Evolutionary conservation across 202 grass and related monocot species (phyloP), one percentile per base, ranked within the genome.

Genomic region (Zizania palustris): DNA sequence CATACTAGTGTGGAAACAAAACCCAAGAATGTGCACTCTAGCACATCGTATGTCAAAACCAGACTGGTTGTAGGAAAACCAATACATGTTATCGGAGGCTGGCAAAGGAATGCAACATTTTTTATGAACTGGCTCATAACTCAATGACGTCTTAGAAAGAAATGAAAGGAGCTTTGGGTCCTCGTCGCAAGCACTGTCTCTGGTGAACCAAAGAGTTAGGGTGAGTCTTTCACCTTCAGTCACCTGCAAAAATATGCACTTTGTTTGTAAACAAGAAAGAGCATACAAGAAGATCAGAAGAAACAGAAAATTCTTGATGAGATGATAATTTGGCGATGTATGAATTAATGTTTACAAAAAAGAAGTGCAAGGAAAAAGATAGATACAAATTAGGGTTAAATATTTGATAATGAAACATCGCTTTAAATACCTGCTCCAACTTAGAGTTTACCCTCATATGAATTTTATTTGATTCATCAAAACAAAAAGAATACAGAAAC

Each of bases 141-240:
- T 68, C 58, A 57, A 41, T 90, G 84, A 74, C 22, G 60, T 75
- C 69, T 77, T 84, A 65, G 94, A 90, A 22, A 97, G 91, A 83
- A 93, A 80, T 60, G 36, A 82, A 75, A 93, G 86, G 58, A 97
- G 83, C 76, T 97, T 97, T n/a, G 88, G 80, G 78, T 97, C 94
- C 82, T 97, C 91, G 40, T 93, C 85, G 84, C 78, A 88, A 66
- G 79, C 72, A 61, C 79, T 86, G 44, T 93, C 80, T 64, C 91
- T 92, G 35, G 88, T 93, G 73, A 97, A 93, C 91, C 91, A 97
- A 78, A 97, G 79, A 67, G 91, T 92, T 63, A 97, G 81, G 44
- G 94, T 92, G 19, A 97, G 84, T 77, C 94, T 93, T 93, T 97
- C 94, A 74, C 91, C 94, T 83, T 92, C 94, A 40, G 70, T 90